phyloP scores from a whole-genome alignment of 306 rosid species.

The Prosopis cineraria region DNA sequence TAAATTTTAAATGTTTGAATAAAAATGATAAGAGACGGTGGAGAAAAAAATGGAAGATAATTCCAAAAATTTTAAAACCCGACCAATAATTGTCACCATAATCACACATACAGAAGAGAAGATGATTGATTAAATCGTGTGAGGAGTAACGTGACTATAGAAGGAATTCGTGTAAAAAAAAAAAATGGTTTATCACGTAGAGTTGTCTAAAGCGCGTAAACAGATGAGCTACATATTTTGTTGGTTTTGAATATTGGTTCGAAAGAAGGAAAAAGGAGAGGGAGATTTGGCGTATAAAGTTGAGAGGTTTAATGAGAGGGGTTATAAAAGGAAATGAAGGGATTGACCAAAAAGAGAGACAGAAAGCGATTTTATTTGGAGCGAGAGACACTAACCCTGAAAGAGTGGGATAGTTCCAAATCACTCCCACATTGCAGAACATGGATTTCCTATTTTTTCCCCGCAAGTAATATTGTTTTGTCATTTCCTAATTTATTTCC shows the following conservation, averaged over 20 bases:
- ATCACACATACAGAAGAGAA: neutral
- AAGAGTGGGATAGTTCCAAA: conserved; percentile 44
- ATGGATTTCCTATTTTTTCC: conserved; percentile 29
- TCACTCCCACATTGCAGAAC: conserved; percentile 23
- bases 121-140: neutral
- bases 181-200: conserved; percentile 3
- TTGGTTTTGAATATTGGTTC: neutral
- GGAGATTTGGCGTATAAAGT: neutral
- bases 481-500: conserved; percentile 37
- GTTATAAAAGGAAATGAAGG: conserved; percentile 27
- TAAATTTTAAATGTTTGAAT: neutral
- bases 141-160: neutral
- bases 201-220: neutral
- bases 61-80: neutral
- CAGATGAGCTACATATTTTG: neutral
- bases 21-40: neutral
- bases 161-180: neutral
- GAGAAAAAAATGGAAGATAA: neutral
- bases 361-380: conserved; percentile 5
- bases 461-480: conserved; percentile 30
- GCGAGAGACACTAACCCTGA: conserved; percentile 32
- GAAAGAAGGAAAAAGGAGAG: neutral
- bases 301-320: neutral
- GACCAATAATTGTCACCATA: neutral
- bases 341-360: conserved; percentile 26